These are phyloP conservation scores for Ruellia speciosa DNA, from an alignment of 305 asterid genomes.

Conservation along the genomic window DNA sequence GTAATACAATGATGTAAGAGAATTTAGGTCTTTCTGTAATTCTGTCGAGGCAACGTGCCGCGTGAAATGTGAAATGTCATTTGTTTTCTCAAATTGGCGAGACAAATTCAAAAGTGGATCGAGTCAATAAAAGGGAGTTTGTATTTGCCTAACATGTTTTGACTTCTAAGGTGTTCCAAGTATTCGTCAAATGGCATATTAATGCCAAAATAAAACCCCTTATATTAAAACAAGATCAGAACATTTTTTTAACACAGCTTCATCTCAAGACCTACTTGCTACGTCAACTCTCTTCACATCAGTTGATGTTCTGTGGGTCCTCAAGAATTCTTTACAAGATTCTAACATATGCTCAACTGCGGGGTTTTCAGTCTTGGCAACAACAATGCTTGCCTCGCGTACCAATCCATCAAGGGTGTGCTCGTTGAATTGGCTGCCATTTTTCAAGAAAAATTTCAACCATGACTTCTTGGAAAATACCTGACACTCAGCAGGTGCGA, in stretches of 20 bases:
- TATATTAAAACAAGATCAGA: no score
- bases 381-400: constrained; percentile 22
- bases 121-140: neutral
- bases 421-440: constrained; percentile 32
- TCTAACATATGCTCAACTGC: constrained; percentile 38
- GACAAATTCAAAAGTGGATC: neutral
- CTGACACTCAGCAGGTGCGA: constrained; percentile 36
- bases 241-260: no score
- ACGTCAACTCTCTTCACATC: no score
- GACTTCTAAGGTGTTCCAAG: neutral
- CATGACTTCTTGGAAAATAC: constrained; percentile 55
- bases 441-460: constrained; percentile 46
- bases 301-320: constrained; percentile 19
- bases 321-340: constrained; percentile 48
- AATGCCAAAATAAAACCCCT: no score
- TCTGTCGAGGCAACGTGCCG: no score
- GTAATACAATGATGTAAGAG: no score
- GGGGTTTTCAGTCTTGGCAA: constrained; percentile 27
- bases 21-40: no score
- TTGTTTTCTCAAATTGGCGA: no score
- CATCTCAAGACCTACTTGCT: no score
- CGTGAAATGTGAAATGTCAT: no score
- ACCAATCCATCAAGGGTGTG: constrained; percentile 36
- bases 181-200: no score
- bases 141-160: neutral